Evolutionary conservation across 148 eudicot genomes (phyloP).

Genomic region (Talinum fruticosum): DNA sequence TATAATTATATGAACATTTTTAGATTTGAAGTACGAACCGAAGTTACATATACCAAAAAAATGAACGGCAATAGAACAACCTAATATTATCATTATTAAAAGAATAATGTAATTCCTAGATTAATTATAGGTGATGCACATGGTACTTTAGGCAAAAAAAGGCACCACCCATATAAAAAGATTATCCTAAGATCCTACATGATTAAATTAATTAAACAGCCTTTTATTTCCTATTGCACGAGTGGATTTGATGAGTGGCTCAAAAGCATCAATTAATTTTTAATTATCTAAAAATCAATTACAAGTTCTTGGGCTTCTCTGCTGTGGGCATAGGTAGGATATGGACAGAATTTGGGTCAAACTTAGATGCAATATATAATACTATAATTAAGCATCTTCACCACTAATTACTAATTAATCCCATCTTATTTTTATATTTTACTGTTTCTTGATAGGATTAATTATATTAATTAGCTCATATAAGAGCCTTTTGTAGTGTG

Average conservation of each 20-base stretch:
- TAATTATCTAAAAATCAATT: neutral
- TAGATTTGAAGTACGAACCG: too few species aligned
- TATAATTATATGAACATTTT: too few species aligned
- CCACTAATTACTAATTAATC: conserved; percentile 22
- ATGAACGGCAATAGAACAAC: too few species aligned
- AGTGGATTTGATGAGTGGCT: conserved; percentile 27
- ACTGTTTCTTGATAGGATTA: conserved; percentile 15
- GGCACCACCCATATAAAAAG: conserved; percentile 25
- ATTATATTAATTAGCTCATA: neutral
- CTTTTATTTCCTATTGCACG: conserved; percentile 26
- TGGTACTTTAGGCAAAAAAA: conserved; percentile 1
- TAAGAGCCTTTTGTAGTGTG: conserved; percentile 6
- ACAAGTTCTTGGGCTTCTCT: conserved; percentile 10
- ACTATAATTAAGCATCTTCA: conserved; percentile 17
- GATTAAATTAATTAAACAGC: conserved; percentile 1
- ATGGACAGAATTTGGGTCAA: conserved; percentile 13
- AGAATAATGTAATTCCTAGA: neutral
- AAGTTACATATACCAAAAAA: too few species aligned
- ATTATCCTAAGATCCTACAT: conserved; percentile 36
- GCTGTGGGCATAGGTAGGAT: conserved; percentile 15
- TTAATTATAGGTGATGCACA: conserved; percentile 5
- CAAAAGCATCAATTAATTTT: neutral
- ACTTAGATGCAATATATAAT: neutral
- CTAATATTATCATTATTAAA: too few species aligned
- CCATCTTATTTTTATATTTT: neutral